phyloP scores from a whole-genome alignment of 208 protist species.

The Porcisia deanei region DNA sequence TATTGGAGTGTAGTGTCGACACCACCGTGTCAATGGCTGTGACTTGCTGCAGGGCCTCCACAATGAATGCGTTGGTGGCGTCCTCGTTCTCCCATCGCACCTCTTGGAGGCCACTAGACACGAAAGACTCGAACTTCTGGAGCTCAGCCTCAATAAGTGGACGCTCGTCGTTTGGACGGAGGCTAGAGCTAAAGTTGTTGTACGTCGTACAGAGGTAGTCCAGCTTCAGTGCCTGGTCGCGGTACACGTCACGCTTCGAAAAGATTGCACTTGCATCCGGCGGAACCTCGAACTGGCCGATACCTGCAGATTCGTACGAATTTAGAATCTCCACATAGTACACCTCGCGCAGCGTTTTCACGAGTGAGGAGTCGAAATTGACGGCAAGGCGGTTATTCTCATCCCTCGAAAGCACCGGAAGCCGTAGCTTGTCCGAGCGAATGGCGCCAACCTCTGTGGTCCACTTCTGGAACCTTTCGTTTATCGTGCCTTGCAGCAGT shows the following conservation, averaged over 20 bases:
- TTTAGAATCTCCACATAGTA: slow-evolving; percentile 96
- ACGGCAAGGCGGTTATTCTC: slow-evolving; percentile 70
- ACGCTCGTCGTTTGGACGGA: slow-evolving; percentile 91
- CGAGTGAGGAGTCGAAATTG: slow-evolving; percentile 97
- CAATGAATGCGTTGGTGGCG: slow-evolving; percentile 91
- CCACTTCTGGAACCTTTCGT: slow-evolving; percentile 91
- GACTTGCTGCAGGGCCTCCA: slow-evolving; percentile 79
- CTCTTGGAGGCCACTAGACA: slow-evolving; percentile 68
- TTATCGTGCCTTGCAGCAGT: slow-evolving; percentile 69
- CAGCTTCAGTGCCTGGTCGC: slow-evolving; percentile 91
- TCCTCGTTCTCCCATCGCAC: slow-evolving; percentile 92
- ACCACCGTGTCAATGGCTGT: slow-evolving; percentile 84
- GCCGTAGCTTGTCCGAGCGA: slow-evolving; percentile 94
- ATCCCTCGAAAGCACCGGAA: slow-evolving; percentile 87
- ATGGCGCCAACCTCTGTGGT: slow-evolving; percentile 83
- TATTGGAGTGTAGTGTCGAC: slow-evolving; percentile 89
- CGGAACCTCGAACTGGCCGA: slow-evolving; percentile 82
- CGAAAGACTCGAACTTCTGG: slow-evolving; percentile 80
- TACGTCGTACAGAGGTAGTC: slow-evolving; percentile 94
- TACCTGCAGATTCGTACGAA: slow-evolving; percentile 64
- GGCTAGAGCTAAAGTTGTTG: slow-evolving; percentile 91
- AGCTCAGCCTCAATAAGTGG: slow-evolving; percentile 92
- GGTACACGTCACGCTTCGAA: slow-evolving; percentile 90
- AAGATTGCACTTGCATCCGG: slow-evolving; percentile 87
- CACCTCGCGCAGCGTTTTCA: slow-evolving; percentile 95